These are phyloP conservation scores for Hypoxylon sp. DNA, from an alignment of 2,329 filamentous ascomycete genomes.

Conservation along the genomic window DNA sequence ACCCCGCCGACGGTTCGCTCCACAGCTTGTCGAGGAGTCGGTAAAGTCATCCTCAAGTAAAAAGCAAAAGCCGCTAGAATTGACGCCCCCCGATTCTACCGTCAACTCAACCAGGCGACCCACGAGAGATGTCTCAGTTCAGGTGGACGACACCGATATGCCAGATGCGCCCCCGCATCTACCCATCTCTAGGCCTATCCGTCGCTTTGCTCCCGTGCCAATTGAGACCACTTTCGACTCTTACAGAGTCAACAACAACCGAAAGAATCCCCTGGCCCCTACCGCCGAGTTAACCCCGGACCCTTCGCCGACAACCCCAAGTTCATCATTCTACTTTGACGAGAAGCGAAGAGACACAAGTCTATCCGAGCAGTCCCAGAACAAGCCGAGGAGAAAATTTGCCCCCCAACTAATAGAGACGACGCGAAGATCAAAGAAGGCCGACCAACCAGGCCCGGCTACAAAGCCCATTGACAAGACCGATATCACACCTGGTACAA, in stretches of 20 bases:
- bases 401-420: constrained; percentile 85
- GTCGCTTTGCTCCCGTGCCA: constrained; percentile 73
- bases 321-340: constrained; percentile 45
- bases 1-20: constrained; percentile 45
- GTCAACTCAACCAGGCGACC: constrained; percentile 34
- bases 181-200: constrained; percentile 39
- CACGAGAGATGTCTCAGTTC: constrained; percentile 44
- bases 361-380: constrained; percentile 33
- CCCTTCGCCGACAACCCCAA: constrained; percentile 60
- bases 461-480: constrained; percentile 74
- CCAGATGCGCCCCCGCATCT: constrained; percentile 36
- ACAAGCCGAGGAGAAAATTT: constrained; percentile 62
- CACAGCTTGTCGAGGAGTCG: constrained; percentile 48
- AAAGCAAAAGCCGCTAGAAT: constrained; percentile 15
- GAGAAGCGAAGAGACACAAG: constrained; percentile 38
- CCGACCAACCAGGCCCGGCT: constrained; percentile 69
- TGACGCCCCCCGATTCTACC: constrained; percentile 32
- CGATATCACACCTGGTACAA: constrained; percentile 72
- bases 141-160: constrained; percentile 43
- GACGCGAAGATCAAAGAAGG: constrained; percentile 73
- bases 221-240: constrained; percentile 76
- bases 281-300: constrained; percentile 67
- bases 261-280: constrained; percentile 54
- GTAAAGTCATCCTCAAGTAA: constrained; percentile 42
- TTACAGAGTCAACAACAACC: constrained; percentile 55